Evolutionary conservation across 345 rosid genomes (phyloP), one percentile per base, ranked within the genome.

Genomic region (Acer saccharum): DNA sequence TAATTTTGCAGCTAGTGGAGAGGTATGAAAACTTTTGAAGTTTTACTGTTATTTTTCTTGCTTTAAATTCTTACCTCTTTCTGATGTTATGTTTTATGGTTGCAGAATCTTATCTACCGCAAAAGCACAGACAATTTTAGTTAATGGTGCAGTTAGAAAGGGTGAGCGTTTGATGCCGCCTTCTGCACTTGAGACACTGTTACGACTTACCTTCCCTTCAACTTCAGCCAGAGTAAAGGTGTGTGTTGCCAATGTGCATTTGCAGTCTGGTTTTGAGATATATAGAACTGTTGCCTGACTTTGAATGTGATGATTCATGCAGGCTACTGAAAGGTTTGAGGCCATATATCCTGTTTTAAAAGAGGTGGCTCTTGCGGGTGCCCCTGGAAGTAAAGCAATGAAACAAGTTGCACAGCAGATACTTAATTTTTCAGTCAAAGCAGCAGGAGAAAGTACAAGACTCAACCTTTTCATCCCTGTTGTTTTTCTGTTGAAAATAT

Each of bases 271-370:
- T 35, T 23, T 39, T 60, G 23, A 39, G 35, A 68, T 69, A 4
- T 64, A 27, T 64, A 35, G 41, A 52, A 25, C 62, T 27, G 7
- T 50, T 25, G 64, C 67, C 81, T 76, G 54, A 81, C 55, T 63
- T 71, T 69, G 69, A 27, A 57, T 71, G 23, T 78, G 63, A 65
- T 71, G 68, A 72, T 32, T 60, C 54, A 32, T 76, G 74, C 84
- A 93, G 97, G 95, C 95, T 65, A 92, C 92, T 65, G 97, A 92
- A 87, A 88, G 97, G 84, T 88, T 92, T 73, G 92, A 86, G 76
- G 88, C 88, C 13, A 75, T 90, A 25, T 90, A 88, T 75, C 94
- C 91, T 14, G 76, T 82, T 41, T 73, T 92, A 18, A 90, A 88
- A 77, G 93, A 89, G 77, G 92, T 92, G 74, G 90, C 93, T 80